Percentiles rank a stretch among this genome's conserved stretches.
These are phyloP conservation scores for Thymus mandschuricus DNA, from an alignment of 257 asterid genomes.

Conservation along the genomic window DNA sequence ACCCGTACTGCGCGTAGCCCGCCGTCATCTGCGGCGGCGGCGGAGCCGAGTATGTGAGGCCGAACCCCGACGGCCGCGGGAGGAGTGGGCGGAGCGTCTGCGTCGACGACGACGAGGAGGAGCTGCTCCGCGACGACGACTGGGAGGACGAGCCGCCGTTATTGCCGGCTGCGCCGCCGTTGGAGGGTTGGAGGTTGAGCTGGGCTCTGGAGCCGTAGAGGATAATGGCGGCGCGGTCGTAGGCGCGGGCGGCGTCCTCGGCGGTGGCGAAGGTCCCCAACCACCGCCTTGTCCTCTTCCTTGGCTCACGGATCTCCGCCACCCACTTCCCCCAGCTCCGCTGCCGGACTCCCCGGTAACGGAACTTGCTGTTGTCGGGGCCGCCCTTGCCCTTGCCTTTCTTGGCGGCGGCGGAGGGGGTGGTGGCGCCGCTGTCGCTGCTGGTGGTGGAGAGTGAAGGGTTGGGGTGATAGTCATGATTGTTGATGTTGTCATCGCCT, in stretches of 20 bases:
- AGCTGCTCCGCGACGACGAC: conserved; percentile 38
- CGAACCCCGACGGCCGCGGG: conserved; percentile 77
- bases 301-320: conserved; percentile 94
- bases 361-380: conserved; percentile 81
- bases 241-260: conserved; percentile 98
- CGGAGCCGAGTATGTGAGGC: conserved; percentile 39
- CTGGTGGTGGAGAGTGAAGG: conserved; percentile 22
- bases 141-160: conserved; percentile 35
- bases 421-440: conserved; percentile 4
- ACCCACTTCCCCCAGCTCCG: conserved; percentile 99
- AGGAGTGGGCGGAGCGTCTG: conserved; percentile 79
- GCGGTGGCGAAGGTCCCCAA: conserved; percentile 90
- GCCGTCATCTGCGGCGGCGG: conserved; percentile 23
- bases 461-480: neutral
- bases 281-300: conserved; percentile 83
- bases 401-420: neutral
- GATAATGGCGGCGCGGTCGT: conserved; percentile 86
- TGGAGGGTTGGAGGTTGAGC: conserved; percentile 72
- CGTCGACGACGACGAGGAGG: conserved; percentile 47
- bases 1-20: conserved; percentile 47
- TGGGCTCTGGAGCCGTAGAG: conserved; percentile 83
- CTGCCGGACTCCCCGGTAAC: conserved; percentile 82
- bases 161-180: neutral
- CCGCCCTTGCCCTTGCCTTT: conserved; percentile 77
- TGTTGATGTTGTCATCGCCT: neutral